These are phyloP conservation scores for Aspergillus thermomutatus DNA, from an alignment of 2,329 filamentous ascomycete genomes.

Conservation along the genomic window DNA sequence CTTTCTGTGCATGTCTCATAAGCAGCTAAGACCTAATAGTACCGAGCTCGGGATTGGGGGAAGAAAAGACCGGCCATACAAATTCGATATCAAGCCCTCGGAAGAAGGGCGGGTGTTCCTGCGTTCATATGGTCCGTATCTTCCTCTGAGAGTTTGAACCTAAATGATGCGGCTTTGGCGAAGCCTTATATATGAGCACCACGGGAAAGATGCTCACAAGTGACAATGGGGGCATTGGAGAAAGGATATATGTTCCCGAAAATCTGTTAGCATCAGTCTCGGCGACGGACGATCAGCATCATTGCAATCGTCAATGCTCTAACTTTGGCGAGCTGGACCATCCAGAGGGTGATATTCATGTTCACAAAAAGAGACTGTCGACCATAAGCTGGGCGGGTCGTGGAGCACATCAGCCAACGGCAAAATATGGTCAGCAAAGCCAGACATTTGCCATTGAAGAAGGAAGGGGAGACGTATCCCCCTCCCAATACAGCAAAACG, in stretches of 20 bases:
- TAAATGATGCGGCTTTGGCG: neutral
- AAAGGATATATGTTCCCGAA: neutral
- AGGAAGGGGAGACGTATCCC: neutral
- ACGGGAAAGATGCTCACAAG: neutral
- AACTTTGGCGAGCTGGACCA: neutral
- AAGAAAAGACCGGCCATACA: neutral
- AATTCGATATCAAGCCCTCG: neutral
- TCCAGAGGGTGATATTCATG: slow-evolving; percentile 1
- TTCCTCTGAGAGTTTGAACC: neutral
- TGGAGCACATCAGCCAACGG: neutral
- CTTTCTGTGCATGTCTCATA: no score
- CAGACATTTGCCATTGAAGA: slow-evolving; percentile 1
- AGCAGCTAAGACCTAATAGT: neutral
- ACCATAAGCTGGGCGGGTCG: neutral
- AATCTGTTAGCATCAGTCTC: neutral
- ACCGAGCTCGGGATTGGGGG: no score
- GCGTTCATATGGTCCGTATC: neutral
- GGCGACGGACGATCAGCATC: neutral
- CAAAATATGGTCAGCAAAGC: neutral
- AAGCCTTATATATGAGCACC: neutral
- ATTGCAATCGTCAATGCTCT: neutral
- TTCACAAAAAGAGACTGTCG: slow-evolving; percentile 1
- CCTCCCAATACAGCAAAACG: neutral
- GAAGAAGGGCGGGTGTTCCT: neutral
- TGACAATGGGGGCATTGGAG: neutral